Percentiles rank a stretch among this genome's conserved stretches.
Conservation (phyloP, 2,329 filamentous ascomycete species). For the Dactylellina parvicollis region DNA sequence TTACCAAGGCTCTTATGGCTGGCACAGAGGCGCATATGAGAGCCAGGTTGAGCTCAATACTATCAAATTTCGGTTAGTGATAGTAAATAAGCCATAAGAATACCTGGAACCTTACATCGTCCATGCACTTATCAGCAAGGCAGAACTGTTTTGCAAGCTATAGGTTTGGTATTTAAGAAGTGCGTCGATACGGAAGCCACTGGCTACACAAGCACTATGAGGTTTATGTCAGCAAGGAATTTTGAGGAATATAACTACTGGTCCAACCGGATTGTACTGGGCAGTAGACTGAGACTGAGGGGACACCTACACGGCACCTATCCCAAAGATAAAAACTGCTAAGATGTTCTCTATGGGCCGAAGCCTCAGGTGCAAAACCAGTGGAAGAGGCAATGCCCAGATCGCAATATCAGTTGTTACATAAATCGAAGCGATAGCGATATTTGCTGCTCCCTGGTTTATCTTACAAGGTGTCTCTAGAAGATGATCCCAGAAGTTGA, state of each 20-base stretch:
- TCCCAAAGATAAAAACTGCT: conserved; percentile 6
- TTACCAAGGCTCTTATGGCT: conserved; percentile 14
- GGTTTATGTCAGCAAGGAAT: no score
- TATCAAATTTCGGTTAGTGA: background rate
- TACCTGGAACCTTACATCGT: conserved; percentile 7
- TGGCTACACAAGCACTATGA: conserved; percentile 25
- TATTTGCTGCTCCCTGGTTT: background rate
- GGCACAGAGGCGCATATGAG: conserved; percentile 24
- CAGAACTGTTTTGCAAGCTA: background rate
- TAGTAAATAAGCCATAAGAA: background rate
- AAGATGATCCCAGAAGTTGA: conserved; percentile 16
- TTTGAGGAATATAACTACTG: background rate
- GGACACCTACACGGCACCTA: conserved; percentile 15
- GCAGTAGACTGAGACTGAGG: background rate
- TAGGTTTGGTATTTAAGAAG: conserved; percentile 6
- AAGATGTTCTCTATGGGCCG: conserved; percentile 6
- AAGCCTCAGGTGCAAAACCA: conserved; percentile 13
- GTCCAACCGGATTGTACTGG: background rate
- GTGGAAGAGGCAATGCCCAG: conserved; percentile 14
- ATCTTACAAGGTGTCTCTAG: background rate
- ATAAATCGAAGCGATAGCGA: conserved; percentile 7
- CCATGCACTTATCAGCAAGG: conserved; percentile 15
- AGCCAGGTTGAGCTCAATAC: conserved; percentile 19
- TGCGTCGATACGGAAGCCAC: conserved; percentile 2
- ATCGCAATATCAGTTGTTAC: conserved; percentile 18